Conservation (phyloP, 2,329 filamentous ascomycete species). For the Hansfordia pulvinata region DNA sequence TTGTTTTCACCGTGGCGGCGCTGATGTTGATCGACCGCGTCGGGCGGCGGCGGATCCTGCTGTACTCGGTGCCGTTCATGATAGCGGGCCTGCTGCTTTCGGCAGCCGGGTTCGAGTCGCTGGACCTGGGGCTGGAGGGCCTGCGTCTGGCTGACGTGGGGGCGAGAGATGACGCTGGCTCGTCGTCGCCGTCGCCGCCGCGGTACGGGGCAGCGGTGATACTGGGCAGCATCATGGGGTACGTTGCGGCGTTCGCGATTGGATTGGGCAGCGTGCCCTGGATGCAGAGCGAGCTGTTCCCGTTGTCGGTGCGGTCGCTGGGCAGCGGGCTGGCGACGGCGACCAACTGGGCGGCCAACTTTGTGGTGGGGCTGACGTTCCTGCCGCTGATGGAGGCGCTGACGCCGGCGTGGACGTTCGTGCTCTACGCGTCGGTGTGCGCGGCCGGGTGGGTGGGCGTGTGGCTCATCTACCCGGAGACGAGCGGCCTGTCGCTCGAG, state of each 20-base stretch:
- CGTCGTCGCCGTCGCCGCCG: constrained; percentile 8
- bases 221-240: constrained; percentile 63
- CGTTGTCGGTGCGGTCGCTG: constrained; percentile 57
- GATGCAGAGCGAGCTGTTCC: constrained; percentile 92
- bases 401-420: constrained; percentile 65
- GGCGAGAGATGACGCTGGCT: too few relatives aligned
- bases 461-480: constrained; percentile 75
- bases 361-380: constrained; percentile 75
- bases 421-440: constrained; percentile 65
- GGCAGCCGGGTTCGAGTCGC: constrained; percentile 56
- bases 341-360: constrained; percentile 82
- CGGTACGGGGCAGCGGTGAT: constrained; percentile 39
- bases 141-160: too few relatives aligned
- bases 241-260: constrained; percentile 74
- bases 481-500: constrained; percentile 67
- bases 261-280: constrained; percentile 88
- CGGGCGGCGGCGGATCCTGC: constrained; percentile 65
- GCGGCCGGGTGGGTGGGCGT: constrained; percentile 51
- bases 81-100: constrained; percentile 56
- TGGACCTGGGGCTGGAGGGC: constrained; percentile 40
- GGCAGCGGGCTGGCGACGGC: constrained; percentile 63
- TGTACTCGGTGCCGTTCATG: constrained; percentile 81
- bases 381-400: constrained; percentile 72
- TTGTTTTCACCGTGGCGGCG: constrained; percentile 63
- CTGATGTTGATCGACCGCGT: constrained; percentile 67